Evolutionary conservation across 2,329 filamentous ascomycete genomes (phyloP).

Genomic region (Pseudophaeomoniella oleicola): DNA sequence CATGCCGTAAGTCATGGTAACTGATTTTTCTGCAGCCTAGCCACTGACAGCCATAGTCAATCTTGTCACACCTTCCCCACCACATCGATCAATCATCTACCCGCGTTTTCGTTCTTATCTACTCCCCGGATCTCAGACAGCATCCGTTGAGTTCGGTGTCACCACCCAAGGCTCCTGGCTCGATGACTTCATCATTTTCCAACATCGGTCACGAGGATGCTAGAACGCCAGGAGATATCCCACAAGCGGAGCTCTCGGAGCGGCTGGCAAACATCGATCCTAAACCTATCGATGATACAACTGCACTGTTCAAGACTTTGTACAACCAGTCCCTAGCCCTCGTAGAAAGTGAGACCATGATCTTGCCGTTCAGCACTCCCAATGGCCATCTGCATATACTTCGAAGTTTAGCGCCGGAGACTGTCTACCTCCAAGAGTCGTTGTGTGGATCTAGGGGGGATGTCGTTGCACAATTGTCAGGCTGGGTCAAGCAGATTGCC

Average conservation of each 20-base stretch:
- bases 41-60: constrained; percentile 42
- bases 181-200: constrained; percentile 70
- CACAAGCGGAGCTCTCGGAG: constrained; percentile 28
- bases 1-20: constrained; percentile 54
- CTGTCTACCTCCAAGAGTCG: constrained; percentile 79
- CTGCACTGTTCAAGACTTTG: constrained; percentile 57
- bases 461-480: constrained; percentile 51
- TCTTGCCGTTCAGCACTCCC: constrained; percentile 76
- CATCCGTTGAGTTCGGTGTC: constrained; percentile 33
- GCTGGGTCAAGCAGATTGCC: constrained; percentile 48
- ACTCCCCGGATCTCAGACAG: constrained; percentile 67
- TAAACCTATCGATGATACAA: constrained; percentile 29
- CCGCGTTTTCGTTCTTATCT: constrained; percentile 79
- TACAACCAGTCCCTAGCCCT: constrained; percentile 66
- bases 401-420: constrained; percentile 68
- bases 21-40: constrained; percentile 1
- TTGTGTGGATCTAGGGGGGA: constrained; percentile 62
- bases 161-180: constrained; percentile 27
- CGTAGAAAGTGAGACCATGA: constrained; percentile 72
- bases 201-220: constrained; percentile 62
- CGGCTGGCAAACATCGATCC: constrained; percentile 29
- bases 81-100: constrained; percentile 58
- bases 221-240: constrained; percentile 45
- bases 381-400: constrained; percentile 76
- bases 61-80: constrained; percentile 76